Evolutionary conservation across 306 rosid species (phyloP).

Genomic region (Prunus armeniaca): DNA sequence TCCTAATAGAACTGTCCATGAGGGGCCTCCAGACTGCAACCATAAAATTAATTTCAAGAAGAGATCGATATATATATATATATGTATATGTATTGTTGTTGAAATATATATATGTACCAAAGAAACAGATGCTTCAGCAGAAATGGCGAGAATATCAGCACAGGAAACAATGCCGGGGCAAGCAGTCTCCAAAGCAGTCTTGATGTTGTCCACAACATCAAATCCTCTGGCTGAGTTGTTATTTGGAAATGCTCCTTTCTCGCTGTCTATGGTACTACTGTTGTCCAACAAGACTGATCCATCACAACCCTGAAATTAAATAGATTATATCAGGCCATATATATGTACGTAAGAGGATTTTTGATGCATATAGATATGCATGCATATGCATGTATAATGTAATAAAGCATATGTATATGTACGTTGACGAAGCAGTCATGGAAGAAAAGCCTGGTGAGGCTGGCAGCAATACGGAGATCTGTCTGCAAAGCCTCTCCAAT

Average conservation of each 20-base stretch:
- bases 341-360: too few relatives aligned
- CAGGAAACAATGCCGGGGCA: slow-evolving; percentile 55
- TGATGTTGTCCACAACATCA: slow-evolving; percentile 44
- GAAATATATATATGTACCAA: slow-evolving; percentile 27
- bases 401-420: background rate
- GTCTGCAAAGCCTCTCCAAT: slow-evolving; percentile 2
- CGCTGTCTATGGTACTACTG: slow-evolving; percentile 36
- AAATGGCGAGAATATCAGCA: slow-evolving; percentile 33
- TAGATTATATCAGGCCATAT: too few relatives aligned
- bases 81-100: background rate
- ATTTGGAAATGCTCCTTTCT: slow-evolving; percentile 33
- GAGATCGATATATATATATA: too few relatives aligned
- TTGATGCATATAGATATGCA: background rate
- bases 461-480: slow-evolving; percentile 39
- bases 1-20: slow-evolving; percentile 49
- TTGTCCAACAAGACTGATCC: slow-evolving; percentile 49
- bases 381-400: background rate
- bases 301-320: slow-evolving; percentile 56
- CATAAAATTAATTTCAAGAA: background rate
- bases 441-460: slow-evolving; percentile 53
- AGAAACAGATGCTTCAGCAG: slow-evolving; percentile 33
- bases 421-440: slow-evolving; percentile 64
- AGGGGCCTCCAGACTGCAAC: slow-evolving; percentile 44
- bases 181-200: slow-evolving; percentile 31
- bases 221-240: slow-evolving; percentile 47